A percentile compares a stretch with the other conserved stretches of the same genome.
These are phyloP conservation scores for Mucor indicus DNA, from an alignment of 371 early-diverging fungal genomes.

Conservation along the genomic window DNA sequence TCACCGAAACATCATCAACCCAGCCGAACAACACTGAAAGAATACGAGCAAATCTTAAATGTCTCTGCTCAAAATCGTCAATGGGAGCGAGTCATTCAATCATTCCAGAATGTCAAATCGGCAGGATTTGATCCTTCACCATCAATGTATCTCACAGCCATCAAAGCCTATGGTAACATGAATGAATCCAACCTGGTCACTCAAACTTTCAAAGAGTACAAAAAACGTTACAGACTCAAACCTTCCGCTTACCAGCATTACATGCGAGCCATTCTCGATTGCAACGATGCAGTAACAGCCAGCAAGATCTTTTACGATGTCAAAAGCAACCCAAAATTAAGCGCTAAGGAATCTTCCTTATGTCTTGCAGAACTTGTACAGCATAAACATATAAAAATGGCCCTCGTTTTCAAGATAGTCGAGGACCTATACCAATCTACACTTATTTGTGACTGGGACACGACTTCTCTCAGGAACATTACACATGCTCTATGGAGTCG, in stretches of 20 bases:
- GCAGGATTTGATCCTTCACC: constrained; percentile 8
- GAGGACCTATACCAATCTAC: neutral
- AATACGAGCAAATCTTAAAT: no score
- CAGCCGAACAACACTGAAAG: no score
- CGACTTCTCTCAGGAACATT: neutral
- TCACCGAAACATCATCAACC: neutral
- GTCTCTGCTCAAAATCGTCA: constrained; percentile 14
- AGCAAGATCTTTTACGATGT: constrained; percentile 1
- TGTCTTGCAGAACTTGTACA: constrained; percentile 11
- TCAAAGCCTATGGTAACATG: constrained; percentile 25
- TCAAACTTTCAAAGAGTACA: constrained; percentile 14
- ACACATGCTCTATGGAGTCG: constrained; percentile 5
- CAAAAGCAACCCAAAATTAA: neutral
- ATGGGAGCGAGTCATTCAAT: constrained; percentile 24
- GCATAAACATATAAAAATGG: neutral
- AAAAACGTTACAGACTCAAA: constrained; percentile 1
- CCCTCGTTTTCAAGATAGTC: constrained; percentile 4
- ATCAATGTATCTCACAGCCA: constrained; percentile 16
- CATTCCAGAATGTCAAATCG: constrained; percentile 14
- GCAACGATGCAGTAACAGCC: neutral
- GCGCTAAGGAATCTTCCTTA: neutral
- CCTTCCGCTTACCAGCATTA: constrained; percentile 6
- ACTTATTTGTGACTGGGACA: constrained; percentile 4
- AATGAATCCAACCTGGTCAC: constrained; percentile 9
- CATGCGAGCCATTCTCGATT: constrained; percentile 5